phyloP scores from a whole-genome alignment of 805 yeast genomes.

The Hagleromyces aurorensis region DNA sequence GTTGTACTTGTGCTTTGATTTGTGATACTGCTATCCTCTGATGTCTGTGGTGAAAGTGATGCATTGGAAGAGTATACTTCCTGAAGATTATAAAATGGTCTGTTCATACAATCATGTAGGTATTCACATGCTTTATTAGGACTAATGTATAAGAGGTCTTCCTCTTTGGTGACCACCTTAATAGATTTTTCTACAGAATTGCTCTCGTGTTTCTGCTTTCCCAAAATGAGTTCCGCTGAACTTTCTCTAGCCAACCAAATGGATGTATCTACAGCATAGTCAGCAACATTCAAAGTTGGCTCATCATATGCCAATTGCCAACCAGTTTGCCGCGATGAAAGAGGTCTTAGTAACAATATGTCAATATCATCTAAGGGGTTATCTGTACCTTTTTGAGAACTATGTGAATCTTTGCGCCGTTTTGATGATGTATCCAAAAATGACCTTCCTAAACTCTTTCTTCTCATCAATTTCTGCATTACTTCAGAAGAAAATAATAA shows the following conservation, averaged over 20 bases:
- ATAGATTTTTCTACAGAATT: constrained; percentile 3
- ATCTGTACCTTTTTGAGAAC: constrained; percentile 7
- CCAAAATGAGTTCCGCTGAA: constrained; percentile 2
- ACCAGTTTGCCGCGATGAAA: constrained; percentile 12
- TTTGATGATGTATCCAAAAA: too few species aligned
- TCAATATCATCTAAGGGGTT: constrained; percentile 18
- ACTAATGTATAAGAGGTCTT: constrained; percentile 7
- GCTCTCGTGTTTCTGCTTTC: constrained; percentile 1
- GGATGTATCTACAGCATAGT: constrained; percentile 19
- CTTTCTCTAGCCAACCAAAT: constrained; percentile 15
- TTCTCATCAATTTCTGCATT: constrained; percentile 15
- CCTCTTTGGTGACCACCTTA: constrained; percentile 10
- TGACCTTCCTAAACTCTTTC: constrained; percentile 13
- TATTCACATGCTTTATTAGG: constrained; percentile 11
- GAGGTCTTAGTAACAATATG: constrained; percentile 23
- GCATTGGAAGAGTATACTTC: constrained; percentile 2
- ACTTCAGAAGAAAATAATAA: constrained; percentile 23
- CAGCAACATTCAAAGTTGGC: constrained; percentile 26
- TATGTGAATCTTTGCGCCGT: too few species aligned
- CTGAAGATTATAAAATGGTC: constrained; percentile 5
- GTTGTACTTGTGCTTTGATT: constrained; percentile 1
- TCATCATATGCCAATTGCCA: constrained; percentile 31
- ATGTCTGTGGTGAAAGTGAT: neutral
- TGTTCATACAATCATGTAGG: constrained; percentile 19
- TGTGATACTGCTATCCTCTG: constrained; percentile 1